Evolutionary conservation across 2,329 filamentous ascomycete genomes (phyloP).

Genomic region (Fusarium palustre): DNA sequence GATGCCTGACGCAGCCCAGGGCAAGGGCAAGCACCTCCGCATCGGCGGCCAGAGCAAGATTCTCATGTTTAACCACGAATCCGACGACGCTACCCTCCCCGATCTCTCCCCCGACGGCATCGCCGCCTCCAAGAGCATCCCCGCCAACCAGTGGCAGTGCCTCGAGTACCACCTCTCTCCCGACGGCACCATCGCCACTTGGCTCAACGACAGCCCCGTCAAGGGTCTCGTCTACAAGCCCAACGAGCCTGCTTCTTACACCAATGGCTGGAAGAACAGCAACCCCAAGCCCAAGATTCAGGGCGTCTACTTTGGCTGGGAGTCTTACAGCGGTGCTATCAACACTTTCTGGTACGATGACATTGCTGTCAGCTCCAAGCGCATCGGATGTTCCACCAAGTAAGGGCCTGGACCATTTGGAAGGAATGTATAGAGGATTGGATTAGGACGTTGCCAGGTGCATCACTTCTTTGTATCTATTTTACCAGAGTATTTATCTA

Average conservation of each 20-base stretch:
- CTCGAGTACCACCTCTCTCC: constrained; percentile 71
- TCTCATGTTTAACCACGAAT: constrained; percentile 73
- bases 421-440: constrained; percentile 14
- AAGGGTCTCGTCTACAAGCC: constrained; percentile 59
- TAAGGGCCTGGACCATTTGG: not conserved
- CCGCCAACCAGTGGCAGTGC: constrained; percentile 66
- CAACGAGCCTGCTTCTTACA: constrained; percentile 54
- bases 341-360: constrained; percentile 75
- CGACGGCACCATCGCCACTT: constrained; percentile 70
- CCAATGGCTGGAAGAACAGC: constrained; percentile 63
- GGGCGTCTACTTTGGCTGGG: constrained; percentile 71
- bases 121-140: constrained; percentile 63
- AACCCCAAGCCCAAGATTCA: constrained; percentile 63
- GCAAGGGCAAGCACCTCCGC: constrained; percentile 68
- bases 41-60: constrained; percentile 71
- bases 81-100: constrained; percentile 71
- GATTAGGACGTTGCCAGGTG: constrained; percentile 20
- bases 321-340: constrained; percentile 69
- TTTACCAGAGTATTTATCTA: constrained; percentile 17
- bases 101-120: constrained; percentile 70
- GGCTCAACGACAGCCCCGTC: constrained; percentile 66
- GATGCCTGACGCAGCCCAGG: constrained; percentile 69
- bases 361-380: constrained; percentile 56
- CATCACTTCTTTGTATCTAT: constrained; percentile 29
- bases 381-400: constrained; percentile 38